Base-by-base conservation (phyloP, 352 stramenopile species). In the Globisporangium iwayamae region DNA sequence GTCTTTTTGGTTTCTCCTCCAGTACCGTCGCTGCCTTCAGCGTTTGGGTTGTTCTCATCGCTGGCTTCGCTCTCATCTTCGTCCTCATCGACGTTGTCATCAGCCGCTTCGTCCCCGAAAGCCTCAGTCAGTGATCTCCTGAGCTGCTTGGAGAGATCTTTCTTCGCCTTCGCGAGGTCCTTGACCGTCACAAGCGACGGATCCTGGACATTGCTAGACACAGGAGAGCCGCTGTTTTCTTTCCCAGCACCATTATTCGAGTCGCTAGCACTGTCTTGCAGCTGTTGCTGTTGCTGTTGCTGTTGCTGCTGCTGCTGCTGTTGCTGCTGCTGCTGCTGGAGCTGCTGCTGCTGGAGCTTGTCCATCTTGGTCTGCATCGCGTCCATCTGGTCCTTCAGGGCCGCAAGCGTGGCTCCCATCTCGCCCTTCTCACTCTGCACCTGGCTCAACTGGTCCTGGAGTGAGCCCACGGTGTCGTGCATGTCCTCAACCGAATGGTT, bases 371-470 rank as follows among this genome's bases (percentile, higher is more conserved):
- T 58, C 47, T 87, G 65, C 61, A 92, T 74, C 13, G 69, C 64
- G 8, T 70, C 69, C 3, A 94, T 68, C 53, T 85, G 65, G 32
- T 72, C 74, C 56, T 85, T 76, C 30, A 94, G 69, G 14, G 73
- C 62, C 3, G 77, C 56, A 20, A 94, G 62, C 4, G 78, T 68
- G 6, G 67, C 54, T n/a, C 69, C 69, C 61, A 87, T 73, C 6
- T 80, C 59, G 53, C 82, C 73, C 62, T 91, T 92, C 32, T 89
- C 73, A 2, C 63, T 73, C 50, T 91, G 70, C n/a, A 68, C 65
- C n/a, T 67, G 60, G 34, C 67, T 55, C 2, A 91, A 32, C 43
- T 84, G 62, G 25, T 79, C 66, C 10, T 73, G 76, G 57, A 91
- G 70, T 16, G 64, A 68, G 30, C 56, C 45, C 16, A 91, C 57